Evolutionary conservation across 2,329 filamentous ascomycete species (phyloP), one percentile per base, ranked within the genome.

Genomic region (Talaromyces sp.): DNA sequence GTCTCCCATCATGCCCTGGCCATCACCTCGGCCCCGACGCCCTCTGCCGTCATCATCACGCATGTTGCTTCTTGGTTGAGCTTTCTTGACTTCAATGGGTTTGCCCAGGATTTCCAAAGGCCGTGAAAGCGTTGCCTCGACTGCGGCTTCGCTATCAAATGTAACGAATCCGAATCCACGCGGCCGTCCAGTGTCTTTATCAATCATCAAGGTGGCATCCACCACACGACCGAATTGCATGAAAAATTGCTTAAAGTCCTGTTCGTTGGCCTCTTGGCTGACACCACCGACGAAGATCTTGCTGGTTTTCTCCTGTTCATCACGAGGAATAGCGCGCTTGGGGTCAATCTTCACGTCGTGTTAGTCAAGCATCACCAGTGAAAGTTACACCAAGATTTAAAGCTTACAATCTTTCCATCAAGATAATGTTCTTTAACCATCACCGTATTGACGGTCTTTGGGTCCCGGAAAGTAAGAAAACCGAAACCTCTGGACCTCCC

Each of bases 391-490:
- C 55, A n/a, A 32, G 30, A 60, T 58, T 63, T n/a, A n/a, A n/a
- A 39, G 36, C 91, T 81, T 84, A 98, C 95, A 76, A 99, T 97
- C 78, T 99, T 99, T 64, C 95, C 95, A 73, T 99, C 95, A 25
- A 99, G 84, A 69, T 93, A 96, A 76, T 99, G 95, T 75, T 99
- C 95, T 79, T 99, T 99, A 65, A 99, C 95, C 95, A 99, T 99
- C 66, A 99, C 95, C 67, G 92, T 96, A 74, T 99, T 99, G 67
- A 99, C 95, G 4, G 92, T 96, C 80, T 96, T 96, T 55, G 95
- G 90, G 72, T 99, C 95, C 74, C 91, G 96, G 82, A 99, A 99
- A 0, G 95, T 99, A 64, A 99, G 82, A 78, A 99, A 99, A 32
- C 95, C 95, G 70, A 99, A 99, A 27, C 95, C 95, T 77, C 95